Conservation (phyloP, 2,329 filamentous ascomycete species). For the Trichoderma endophyticum region DNA sequence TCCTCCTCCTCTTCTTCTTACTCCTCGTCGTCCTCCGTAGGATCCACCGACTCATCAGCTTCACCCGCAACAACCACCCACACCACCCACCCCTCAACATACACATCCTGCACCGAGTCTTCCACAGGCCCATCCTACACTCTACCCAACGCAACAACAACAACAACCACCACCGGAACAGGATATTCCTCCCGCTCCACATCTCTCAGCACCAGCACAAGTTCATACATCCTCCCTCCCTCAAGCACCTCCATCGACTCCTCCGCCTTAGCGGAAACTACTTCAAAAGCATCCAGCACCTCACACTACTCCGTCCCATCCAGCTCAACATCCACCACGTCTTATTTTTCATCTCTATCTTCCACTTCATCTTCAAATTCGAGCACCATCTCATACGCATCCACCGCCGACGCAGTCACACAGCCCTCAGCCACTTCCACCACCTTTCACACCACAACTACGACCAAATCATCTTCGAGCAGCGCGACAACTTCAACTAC, state of each 20-base stretch:
- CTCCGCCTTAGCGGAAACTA: neutral
- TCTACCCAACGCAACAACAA: neutral
- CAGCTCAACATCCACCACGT: neutral
- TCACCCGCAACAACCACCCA: neutral
- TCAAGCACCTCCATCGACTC: neutral
- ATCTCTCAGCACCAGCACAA: neutral
- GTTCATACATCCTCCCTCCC: neutral
- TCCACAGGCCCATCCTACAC: neutral
- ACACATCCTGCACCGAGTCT: neutral
- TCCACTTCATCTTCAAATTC: neutral
- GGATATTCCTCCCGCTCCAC: neutral
- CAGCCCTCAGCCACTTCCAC: conserved; percentile 18
- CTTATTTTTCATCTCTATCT: neutral
- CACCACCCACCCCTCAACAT: neutral
- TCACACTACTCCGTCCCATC: neutral
- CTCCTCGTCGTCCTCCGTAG: no score
- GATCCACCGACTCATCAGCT: neutral
- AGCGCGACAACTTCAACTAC: neutral
- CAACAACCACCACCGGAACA: neutral
- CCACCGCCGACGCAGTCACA: conserved; percentile 20
- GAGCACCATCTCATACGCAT: conserved; percentile 8
- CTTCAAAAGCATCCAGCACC: neutral
- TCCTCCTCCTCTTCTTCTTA: neutral
- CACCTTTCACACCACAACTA: conserved; percentile 26
- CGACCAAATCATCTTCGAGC: neutral